These are phyloP conservation scores for Excoecaria cochinchinensis DNA, from an alignment of 345 rosid species.

Conservation along the genomic window DNA sequence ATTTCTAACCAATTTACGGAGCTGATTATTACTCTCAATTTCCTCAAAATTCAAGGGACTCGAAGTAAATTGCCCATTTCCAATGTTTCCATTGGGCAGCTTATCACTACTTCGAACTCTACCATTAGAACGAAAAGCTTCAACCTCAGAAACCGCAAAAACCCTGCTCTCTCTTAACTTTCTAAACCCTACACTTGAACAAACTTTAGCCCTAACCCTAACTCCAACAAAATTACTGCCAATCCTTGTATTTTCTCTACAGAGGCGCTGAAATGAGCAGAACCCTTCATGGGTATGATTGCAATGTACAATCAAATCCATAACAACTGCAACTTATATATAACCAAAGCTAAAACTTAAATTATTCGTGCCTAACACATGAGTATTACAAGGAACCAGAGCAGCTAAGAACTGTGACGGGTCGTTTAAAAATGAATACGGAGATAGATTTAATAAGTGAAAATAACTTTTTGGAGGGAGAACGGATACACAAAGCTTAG, in stretches of 20 bases:
- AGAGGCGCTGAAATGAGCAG: constrained; percentile 46
- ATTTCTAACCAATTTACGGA: constrained; percentile 54
- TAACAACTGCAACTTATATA: constrained; percentile 19
- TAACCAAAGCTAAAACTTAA: background rate
- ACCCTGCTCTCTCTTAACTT: constrained; percentile 38
- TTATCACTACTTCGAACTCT: constrained; percentile 37
- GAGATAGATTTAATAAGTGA: too few relatives aligned
- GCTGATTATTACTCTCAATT: constrained; percentile 56
- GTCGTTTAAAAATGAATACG: too few relatives aligned
- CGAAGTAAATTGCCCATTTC: constrained; percentile 41
- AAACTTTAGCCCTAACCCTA: constrained; percentile 28
- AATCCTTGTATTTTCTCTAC: constrained; percentile 30
- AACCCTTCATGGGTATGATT: constrained; percentile 59
- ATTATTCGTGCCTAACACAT: background rate
- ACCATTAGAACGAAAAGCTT: constrained; percentile 44
- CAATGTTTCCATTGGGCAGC: constrained; percentile 35
- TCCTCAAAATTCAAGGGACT: constrained; percentile 43
- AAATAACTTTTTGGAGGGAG: too few relatives aligned
- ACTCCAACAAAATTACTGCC: constrained; percentile 26
- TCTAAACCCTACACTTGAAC: constrained; percentile 21
- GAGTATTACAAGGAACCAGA: too few relatives aligned
- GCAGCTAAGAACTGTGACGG: too few relatives aligned
- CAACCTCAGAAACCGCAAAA: constrained; percentile 45
- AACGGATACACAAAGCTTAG: background rate
- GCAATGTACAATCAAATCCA: constrained; percentile 54